Evolutionary conservation across 179 eudicot genomes (phyloP).

Genomic region (Amaranthus tricolor): DNA sequence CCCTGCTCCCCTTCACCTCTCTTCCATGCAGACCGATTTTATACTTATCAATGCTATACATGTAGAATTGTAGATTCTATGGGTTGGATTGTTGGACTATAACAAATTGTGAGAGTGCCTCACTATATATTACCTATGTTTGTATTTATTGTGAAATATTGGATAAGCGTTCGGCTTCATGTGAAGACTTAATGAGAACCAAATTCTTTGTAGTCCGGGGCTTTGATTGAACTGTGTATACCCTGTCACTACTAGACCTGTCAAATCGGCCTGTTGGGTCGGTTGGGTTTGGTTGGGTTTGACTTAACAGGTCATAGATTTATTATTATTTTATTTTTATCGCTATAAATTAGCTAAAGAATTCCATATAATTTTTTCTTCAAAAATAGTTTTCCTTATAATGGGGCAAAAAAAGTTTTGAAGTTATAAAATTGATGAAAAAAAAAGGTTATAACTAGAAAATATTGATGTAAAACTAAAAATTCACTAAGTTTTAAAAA

Average conservation of each 20-base stretch:
- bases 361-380: no score
- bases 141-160: background rate
- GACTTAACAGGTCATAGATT: no score
- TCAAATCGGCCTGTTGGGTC: no score
- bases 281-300: no score
- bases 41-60: background rate
- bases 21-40: background rate
- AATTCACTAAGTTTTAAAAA: no score
- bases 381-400: no score
- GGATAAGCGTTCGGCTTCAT: background rate
- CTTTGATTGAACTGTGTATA: background rate
- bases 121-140: background rate
- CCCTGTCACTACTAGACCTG: background rate
- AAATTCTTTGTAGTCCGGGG: background rate
- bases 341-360: no score
- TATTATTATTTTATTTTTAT: no score
- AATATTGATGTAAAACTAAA: no score
- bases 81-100: background rate
- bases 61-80: background rate
- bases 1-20: background rate
- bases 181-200: background rate
- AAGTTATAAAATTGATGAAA: no score
- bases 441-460: no score
- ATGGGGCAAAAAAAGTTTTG: no score
- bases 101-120: background rate